Evolutionary conservation across 495 filamentous ascomycete species (phyloP).

Genomic region (Melanomma pulvis-pyrius): DNA sequence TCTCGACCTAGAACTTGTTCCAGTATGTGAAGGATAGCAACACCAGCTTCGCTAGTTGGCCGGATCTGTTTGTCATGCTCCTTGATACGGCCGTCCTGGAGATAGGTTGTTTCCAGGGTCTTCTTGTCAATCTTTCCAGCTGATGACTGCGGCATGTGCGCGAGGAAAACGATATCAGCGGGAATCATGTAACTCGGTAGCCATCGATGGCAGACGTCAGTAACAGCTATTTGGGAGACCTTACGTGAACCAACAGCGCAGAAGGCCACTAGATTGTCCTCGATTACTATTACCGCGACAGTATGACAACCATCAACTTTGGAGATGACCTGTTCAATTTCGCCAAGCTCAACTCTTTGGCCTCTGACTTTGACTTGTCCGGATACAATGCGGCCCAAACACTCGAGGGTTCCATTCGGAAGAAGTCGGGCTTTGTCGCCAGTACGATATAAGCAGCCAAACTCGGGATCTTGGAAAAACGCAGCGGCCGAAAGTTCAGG

Average conservation of each 20-base stretch:
- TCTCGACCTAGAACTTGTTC: conserved; percentile 52
- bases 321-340: conserved; percentile 72
- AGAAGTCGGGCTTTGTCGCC: conserved; percentile 78
- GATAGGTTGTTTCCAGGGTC: conserved; percentile 61
- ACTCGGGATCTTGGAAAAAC: conserved; percentile 62
- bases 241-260: conserved; percentile 53
- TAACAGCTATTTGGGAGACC: conserved; percentile 48
- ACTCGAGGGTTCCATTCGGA: conserved; percentile 72
- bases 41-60: conserved; percentile 25
- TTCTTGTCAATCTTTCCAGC: conserved; percentile 79
- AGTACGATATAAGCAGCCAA: conserved; percentile 73
- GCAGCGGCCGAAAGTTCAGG: conserved; percentile 72
- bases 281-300: conserved; percentile 63
- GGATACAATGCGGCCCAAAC: conserved; percentile 74
- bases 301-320: conserved; percentile 55
- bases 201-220: conserved; percentile 66
- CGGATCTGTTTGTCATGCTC: conserved; percentile 33
- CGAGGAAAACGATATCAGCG: conserved; percentile 62
- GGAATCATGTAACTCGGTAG: conserved; percentile 80
- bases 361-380: conserved; percentile 84
- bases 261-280: conserved; percentile 66
- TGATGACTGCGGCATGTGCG: conserved; percentile 67
- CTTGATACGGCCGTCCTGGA: conserved; percentile 16
- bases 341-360: conserved; percentile 80
- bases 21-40: conserved; percentile 53